Evolutionary conservation across 2,329 filamentous ascomycete species (phyloP).

Genomic region (Endocalyx cinctus): DNA sequence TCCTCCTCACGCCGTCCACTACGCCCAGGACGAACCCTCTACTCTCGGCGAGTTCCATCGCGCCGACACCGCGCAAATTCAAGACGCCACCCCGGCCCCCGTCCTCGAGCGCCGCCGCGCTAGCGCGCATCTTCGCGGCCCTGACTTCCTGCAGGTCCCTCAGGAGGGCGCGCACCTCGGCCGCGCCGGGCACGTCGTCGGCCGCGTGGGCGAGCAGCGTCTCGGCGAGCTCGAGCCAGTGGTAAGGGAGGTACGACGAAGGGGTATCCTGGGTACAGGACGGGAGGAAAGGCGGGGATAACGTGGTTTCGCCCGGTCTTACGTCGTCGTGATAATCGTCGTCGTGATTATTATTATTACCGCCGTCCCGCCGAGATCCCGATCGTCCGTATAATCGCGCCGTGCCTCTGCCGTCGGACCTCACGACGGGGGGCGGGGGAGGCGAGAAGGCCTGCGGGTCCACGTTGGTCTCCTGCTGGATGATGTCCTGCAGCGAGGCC

Average conservation of each 20-base stretch:
- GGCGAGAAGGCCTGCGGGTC: conserved; percentile 71
- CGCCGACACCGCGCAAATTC: conserved; percentile 70
- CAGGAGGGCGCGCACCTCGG: conserved; percentile 69
- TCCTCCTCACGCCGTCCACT: conserved; percentile 79
- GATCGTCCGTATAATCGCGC: conserved; percentile 28
- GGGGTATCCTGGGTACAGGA: conserved; percentile 68
- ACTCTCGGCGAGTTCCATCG: conserved; percentile 87
- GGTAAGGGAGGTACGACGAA: conserved; percentile 74
- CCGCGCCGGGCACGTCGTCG: conserved; percentile 73
- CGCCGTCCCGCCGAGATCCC: conserved; percentile 20
- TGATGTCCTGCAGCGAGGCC: conserved; percentile 68
- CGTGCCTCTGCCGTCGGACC: conserved; percentile 42
- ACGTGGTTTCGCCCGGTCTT: conserved; percentile 21
- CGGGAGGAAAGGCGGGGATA: conserved; percentile 73
- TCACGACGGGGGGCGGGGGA: conserved; percentile 61
- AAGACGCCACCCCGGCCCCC: conserved; percentile 68
- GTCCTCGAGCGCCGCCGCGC: conserved; percentile 66
- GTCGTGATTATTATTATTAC: no score
- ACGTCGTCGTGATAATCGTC: no score
- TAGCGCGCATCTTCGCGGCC: conserved; percentile 80
- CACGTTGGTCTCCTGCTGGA: conserved; percentile 73
- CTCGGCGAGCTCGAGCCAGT: conserved; percentile 91
- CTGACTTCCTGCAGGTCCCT: conserved; percentile 82
- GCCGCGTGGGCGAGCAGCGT: conserved; percentile 78
- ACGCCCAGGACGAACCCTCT: conserved; percentile 80